Base-by-base conservation (phyloP, 306 rosid genomes). In the Leucaena leucocephala region DNA sequence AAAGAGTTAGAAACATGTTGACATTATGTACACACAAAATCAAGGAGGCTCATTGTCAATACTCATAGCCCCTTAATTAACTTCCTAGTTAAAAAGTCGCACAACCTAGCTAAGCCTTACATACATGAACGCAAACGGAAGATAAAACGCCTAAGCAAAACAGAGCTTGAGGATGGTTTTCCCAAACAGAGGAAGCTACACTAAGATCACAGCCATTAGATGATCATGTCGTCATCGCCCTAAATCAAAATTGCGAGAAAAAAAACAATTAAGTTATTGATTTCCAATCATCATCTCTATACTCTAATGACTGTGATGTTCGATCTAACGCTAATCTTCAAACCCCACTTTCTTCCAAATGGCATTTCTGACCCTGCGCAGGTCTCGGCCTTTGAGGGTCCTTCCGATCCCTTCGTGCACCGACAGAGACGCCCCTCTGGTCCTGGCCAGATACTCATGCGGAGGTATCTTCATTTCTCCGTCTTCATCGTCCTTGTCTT, bases 401-500 rank as follows among this genome's bases (percentile, higher is more conserved):
- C 98, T 86, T 52, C 98, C 98, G 49, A 87, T 81, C 19, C 98
- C 98, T 87, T 95, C 98, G 57, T 95, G 98, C 35, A 95, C 98
- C 0, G 98, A 95, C 13, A 90, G 71, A 59, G 98, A 95, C 55
- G 94, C 93, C 17, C 88, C 93, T 81, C 98, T 84, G 19, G 87
- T 90, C 74, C 95, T 89, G 0, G 98, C 98, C 8, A 95, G 78
- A 77, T 89, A 92, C 86, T 89, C 94, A 8, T 95, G 98, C 6
- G 98, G 98, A 27, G 98, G 98, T 15, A 91, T 54, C 80, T 83
- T 84, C 5, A 61, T 45, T 1, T 55, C 78, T 17, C 39, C 84
- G 6, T 74, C 83, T 4, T 55, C 44, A 5, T 57, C 77, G 7
- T 48, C 76, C 0, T 75, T 80, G 0, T 59, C 77, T 1, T 27